phyloP scores from a whole-genome alignment of 2,329 filamentous ascomycete species.

The Nemania sp. region DNA sequence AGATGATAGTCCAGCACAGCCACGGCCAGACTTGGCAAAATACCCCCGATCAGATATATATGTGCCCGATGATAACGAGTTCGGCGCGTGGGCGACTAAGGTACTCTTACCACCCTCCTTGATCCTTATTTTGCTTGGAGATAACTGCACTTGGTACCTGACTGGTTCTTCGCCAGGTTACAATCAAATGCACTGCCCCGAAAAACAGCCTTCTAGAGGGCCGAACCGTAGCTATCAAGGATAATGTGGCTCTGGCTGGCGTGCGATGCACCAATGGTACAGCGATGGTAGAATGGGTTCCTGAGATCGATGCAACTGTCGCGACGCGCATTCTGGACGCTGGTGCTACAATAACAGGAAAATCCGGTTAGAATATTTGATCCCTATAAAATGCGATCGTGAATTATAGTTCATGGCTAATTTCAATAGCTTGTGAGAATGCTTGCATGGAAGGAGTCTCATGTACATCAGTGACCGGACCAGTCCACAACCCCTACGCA shows the following conservation, averaged over 20 bases:
- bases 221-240: conserved; percentile 50
- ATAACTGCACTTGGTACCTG: not conserved
- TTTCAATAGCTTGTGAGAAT: conserved; percentile 48
- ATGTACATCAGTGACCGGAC: conserved; percentile 48
- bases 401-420: too few species aligned
- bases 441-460: conserved; percentile 47
- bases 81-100: conserved; percentile 35
- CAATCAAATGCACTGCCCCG: conserved; percentile 29
- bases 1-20: conserved; percentile 28
- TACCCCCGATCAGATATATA: conserved; percentile 36
- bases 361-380: conserved; percentile 33
- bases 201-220: conserved; percentile 39
- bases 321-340: conserved; percentile 46
- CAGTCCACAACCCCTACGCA: conserved; percentile 52
- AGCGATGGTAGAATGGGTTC: conserved; percentile 42
- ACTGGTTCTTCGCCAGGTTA: conserved; percentile 24
- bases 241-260: conserved; percentile 50
- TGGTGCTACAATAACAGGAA: conserved; percentile 48
- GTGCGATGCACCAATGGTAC: conserved; percentile 50
- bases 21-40: conserved; percentile 32
- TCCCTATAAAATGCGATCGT: too few species aligned
- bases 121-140: not conserved
- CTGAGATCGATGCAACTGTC: conserved; percentile 49
- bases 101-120: not conserved
- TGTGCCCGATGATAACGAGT: conserved; percentile 31